phyloP scores from a whole-genome alignment of 2,329 filamentous ascomycete genomes.

The Xylaria hypoxylon region DNA sequence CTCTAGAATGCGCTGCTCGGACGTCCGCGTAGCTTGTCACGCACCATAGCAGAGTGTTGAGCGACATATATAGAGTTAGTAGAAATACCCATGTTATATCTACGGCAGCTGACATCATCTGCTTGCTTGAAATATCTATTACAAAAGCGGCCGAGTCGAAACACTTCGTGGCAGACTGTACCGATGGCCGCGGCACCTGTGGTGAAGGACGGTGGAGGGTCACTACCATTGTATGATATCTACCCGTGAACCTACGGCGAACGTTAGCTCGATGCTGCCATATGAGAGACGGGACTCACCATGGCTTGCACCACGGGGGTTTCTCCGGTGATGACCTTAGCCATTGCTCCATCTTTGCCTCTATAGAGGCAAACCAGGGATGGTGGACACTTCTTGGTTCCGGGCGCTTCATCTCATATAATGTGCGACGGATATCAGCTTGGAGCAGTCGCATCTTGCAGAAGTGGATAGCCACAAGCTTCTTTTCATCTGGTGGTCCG shows the following conservation, averaged over 20 bases:
- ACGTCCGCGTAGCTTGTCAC: conserved; percentile 84
- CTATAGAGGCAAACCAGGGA: conserved; percentile 87
- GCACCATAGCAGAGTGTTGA: conserved; percentile 93
- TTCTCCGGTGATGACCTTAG: conserved; percentile 79
- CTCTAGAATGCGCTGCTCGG: conserved; percentile 75
- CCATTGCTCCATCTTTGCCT: conserved; percentile 83
- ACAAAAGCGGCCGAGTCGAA: conserved; percentile 86
- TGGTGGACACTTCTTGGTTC: conserved; percentile 83
- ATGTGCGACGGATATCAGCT: conserved; percentile 83
- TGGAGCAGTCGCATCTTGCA: conserved; percentile 91
- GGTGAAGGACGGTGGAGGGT: conserved; percentile 91
- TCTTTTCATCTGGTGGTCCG: conserved; percentile 80
- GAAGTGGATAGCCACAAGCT: conserved; percentile 91
- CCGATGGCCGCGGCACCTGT: conserved; percentile 86
- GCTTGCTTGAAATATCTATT: conserved; percentile 81
- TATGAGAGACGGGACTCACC: conserved; percentile 65
- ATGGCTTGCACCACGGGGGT: conserved; percentile 78
- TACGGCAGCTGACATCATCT: conserved; percentile 79
- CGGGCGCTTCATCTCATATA: conserved; percentile 86
- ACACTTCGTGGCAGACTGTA: conserved; percentile 81
- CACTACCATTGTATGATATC: conserved; percentile 89
- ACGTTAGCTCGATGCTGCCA: conserved; percentile 8
- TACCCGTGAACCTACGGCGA: conserved; percentile 66
- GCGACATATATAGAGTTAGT: conserved; percentile 86
- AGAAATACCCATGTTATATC: conserved; percentile 97